These are phyloP conservation scores for Phialocephala subalpina DNA, from an alignment of 2,329 filamentous ascomycete species.

Conservation along the genomic window DNA sequence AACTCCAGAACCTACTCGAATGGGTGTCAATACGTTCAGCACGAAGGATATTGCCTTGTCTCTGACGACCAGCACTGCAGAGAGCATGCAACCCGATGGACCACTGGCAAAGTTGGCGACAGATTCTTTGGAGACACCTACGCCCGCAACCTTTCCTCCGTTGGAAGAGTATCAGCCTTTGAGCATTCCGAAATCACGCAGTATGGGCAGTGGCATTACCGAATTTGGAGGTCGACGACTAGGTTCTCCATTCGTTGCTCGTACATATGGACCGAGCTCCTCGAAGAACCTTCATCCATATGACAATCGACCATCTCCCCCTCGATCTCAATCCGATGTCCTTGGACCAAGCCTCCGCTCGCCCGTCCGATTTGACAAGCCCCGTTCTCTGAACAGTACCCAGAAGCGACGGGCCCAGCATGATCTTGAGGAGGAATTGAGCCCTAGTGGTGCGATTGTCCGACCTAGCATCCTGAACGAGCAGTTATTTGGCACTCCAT, in stretches of 20 bases:
- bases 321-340: constrained; percentile 26
- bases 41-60: constrained; percentile 70
- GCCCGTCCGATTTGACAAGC: constrained; percentile 39
- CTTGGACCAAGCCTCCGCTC: constrained; percentile 37
- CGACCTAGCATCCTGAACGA: constrained; percentile 42
- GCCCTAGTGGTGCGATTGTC: constrained; percentile 35
- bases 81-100: constrained; percentile 69
- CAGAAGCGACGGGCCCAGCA: constrained; percentile 43
- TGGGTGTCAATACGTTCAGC: constrained; percentile 57
- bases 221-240: constrained; percentile 30
- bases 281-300: constrained; percentile 45
- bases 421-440: constrained; percentile 39
- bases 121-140: constrained; percentile 30
- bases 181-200: constrained; percentile 24
- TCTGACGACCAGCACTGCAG: constrained; percentile 67
- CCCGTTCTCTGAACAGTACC: constrained; percentile 38
- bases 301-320: constrained; percentile 27
- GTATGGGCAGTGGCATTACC: constrained; percentile 15
- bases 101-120: constrained; percentile 67
- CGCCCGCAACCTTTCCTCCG: constrained; percentile 15
- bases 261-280: constrained; percentile 69
- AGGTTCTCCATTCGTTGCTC: constrained; percentile 55
- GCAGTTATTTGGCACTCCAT: constrained; percentile 40
- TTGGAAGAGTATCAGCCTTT: constrained; percentile 26
- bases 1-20: constrained; percentile 52